Evolutionary conservation across 2,329 filamentous ascomycete species (phyloP), one percentile per base, ranked within the genome.

Genomic region (Ophidiomyces ophidiicola): DNA sequence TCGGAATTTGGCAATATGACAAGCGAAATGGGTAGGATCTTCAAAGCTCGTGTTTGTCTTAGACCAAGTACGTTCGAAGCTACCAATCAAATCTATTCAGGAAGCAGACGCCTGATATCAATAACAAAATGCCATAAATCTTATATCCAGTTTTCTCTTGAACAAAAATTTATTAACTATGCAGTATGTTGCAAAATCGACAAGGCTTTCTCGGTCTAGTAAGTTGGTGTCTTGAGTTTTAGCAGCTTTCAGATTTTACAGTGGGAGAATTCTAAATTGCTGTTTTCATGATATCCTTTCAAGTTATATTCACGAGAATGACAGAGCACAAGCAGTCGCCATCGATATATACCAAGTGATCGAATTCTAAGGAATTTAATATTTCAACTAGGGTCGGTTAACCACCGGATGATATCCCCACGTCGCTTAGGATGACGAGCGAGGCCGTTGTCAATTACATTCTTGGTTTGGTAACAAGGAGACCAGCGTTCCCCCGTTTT

Each of bases 281-380:
- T 10, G 83, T 82, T 0, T 76, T 79, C 0, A 78, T 85, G 0
- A 73, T 80, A 0, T 80, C 77, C 0, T 82, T 87, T 31, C 84
- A 87, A 46, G 78, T 83, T 0, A 57, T 86, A 21, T 90, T 83
- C 48, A 78, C 71, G 1, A 80, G 81, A 29, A 66, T 86, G 64
- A 67, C 67, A 0, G 42, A 55, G 14, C 50, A 64, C 0, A 79
- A 84, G 39, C 57, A 88, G 1, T 56, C 52, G 0, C 81, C 81
- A 0, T 58, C 87, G 1, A 63, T 87, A 0, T 85, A 79, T 44
- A 67, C 66, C 0, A 46, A 57, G 1, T 86, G 78, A 78, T 70
- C 73, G 0, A 25, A 49, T 32, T 21, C 32, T 12, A 21, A 36
- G 15, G 28, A 41, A n/a, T 56, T 59, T 43, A 50, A 59, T 35